Evolutionary conservation across 208 protist genomes (phyloP), one percentile per base, ranked within the genome.

Genomic region (Wallacemonas sp.): DNA sequence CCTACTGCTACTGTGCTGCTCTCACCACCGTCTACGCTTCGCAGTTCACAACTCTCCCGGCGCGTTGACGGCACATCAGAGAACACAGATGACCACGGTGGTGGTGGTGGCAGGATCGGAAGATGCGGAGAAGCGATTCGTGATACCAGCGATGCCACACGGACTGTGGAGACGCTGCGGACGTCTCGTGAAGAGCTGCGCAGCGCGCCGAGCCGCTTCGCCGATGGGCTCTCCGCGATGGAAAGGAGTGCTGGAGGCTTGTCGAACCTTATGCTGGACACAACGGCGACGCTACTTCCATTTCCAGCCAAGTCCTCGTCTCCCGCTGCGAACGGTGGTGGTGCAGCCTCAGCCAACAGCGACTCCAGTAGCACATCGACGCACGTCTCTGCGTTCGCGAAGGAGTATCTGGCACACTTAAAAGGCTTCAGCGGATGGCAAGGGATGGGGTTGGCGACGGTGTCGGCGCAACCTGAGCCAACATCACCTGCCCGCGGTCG

Each of bases 371-470:
- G 14, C 22, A 36, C 36, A n/a, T 47, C 46, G 26, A 46, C 36
- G 0, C 4, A 17, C 41, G 26, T 42, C 33, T 65, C 36, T 14
- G 39, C 39, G 21, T 51, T 51, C 60, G 46, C 60, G 14, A 26
- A 42, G 27, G 27, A 31, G 28, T 42, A 67, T 36, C 49, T 46
- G 14, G 54, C 19, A 14, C 47, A 55, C 24, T 27, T 55, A 11
- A n/a, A 9, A 8, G 47, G 47, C 47, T 55, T 55, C 47, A 33
- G 24, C 14, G 47, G 47, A 5, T 55, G 47, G 47, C 47, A 55
- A n/a, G 47, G 47, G 17, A 19, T 49, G 17, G 44, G 44, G 6
- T 8, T 15, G 44, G 44, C 12, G 44, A 11, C 38, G 12, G 38
- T 42, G 38, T 17, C 38, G 12, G 38, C 17, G 17, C 38, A 11